A percentile compares a stretch with the other conserved stretches of the same genome.
Conservation (phyloP, 1,284 basidiomycete genomes). For the Papiliotrema fonsecae region DNA sequence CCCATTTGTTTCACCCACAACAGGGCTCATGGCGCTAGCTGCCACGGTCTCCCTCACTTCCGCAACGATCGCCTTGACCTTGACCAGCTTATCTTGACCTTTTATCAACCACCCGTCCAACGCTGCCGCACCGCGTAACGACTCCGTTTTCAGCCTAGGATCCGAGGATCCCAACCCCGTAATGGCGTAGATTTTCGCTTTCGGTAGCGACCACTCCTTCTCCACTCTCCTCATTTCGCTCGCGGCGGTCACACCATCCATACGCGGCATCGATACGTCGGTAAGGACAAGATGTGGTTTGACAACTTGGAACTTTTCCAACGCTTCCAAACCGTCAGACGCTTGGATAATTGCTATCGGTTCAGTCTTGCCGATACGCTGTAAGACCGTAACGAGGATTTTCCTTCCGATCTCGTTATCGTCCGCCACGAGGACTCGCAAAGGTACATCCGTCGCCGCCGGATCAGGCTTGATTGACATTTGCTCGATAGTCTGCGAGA, state of each 20-base stretch:
- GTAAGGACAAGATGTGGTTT: constrained; percentile 26
- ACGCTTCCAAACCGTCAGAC: constrained; percentile 19
- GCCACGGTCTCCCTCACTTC: too few species aligned
- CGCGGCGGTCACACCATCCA: constrained; percentile 26
- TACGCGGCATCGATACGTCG: constrained; percentile 30
- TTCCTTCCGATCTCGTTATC: constrained; percentile 24
- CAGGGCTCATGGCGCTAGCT: too few species aligned
- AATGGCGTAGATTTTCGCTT: constrained; percentile 22
- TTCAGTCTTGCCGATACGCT: constrained; percentile 7
- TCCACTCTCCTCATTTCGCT: constrained; percentile 22
- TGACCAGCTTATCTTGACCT: constrained; percentile 21
- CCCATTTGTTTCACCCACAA: too few species aligned
- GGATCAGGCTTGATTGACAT: not conserved
- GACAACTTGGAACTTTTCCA: constrained; percentile 16
- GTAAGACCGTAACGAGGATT: constrained; percentile 12
- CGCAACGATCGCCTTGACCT: constrained; percentile 17
- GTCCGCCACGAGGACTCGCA: constrained; percentile 25
- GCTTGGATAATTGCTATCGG: constrained; percentile 16
- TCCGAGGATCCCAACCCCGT: constrained; percentile 32
- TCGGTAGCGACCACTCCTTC: constrained; percentile 1
- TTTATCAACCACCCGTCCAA: constrained; percentile 35
- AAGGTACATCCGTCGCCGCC: not conserved
- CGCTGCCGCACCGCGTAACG: constrained; percentile 17
- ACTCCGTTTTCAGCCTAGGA: constrained; percentile 18
- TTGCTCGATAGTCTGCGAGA: not conserved